Conservation (phyloP, 805 yeast genomes). For the Isabelozyma rhagii region DNA sequence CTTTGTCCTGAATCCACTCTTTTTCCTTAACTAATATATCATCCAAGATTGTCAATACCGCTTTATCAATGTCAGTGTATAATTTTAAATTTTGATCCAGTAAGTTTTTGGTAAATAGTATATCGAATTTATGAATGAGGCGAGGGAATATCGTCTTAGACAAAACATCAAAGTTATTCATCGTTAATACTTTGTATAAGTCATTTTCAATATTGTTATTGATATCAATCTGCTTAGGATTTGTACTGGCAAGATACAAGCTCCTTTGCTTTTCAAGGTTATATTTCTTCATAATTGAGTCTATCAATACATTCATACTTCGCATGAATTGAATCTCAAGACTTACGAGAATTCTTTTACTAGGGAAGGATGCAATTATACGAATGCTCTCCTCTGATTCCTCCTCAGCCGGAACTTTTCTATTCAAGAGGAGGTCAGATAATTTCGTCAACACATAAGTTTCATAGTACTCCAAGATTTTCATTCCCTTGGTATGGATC, state of each 20-base stretch:
- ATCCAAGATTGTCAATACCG: constrained; percentile 35
- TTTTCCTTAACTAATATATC: constrained; percentile 38
- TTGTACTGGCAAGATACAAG: background rate
- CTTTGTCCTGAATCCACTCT: constrained; percentile 25
- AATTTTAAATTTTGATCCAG: constrained; percentile 35
- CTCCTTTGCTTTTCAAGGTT: constrained; percentile 20
- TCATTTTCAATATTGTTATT: constrained; percentile 19
- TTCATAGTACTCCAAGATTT: constrained; percentile 34
- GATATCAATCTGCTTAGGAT: background rate
- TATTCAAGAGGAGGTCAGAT: constrained; percentile 20
- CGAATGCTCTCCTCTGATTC: constrained; percentile 18
- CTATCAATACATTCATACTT: constrained; percentile 37
- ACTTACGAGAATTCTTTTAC: constrained; percentile 37
- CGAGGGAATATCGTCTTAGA: constrained; percentile 28
- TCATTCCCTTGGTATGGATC: constrained; percentile 31
- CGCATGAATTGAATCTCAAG: constrained; percentile 45
- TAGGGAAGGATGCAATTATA: constrained; percentile 35
- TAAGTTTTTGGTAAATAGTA: constrained; percentile 31
- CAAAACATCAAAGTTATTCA: constrained; percentile 41
- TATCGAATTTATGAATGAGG: constrained; percentile 31
- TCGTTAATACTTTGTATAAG: constrained; percentile 36
- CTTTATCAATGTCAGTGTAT: constrained; percentile 41
- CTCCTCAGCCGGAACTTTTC: constrained; percentile 9
- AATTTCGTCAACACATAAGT: constrained; percentile 29
- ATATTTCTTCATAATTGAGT: constrained; percentile 39